Evolutionary conservation across 495 filamentous ascomycete species (phyloP).

Genomic region (Hapsidospora chrysogenum): DNA sequence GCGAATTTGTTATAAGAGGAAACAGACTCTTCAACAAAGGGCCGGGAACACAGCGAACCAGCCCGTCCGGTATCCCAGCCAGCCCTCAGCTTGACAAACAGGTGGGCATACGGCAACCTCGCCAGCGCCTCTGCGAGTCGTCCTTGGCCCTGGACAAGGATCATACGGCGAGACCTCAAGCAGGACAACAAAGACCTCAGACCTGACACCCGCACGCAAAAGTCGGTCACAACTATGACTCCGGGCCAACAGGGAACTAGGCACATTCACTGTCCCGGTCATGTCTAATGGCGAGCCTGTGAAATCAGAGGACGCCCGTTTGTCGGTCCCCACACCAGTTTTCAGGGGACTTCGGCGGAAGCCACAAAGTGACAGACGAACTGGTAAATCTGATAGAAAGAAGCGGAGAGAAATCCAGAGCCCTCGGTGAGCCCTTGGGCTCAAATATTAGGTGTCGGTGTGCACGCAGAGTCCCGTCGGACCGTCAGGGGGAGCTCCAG

Average conservation of each 20-base stretch:
- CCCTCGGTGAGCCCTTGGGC: too few relatives aligned
- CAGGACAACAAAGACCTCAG: too few relatives aligned
- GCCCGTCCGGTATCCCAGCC: background rate
- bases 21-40: too few relatives aligned
- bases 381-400: too few relatives aligned
- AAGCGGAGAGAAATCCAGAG: too few relatives aligned
- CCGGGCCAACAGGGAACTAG: background rate
- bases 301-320: constrained; percentile 20
- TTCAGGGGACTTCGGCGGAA: constrained; percentile 17
- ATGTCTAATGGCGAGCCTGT: constrained; percentile 24
- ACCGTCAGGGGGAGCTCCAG: too few relatives aligned
- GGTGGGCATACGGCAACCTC: too few relatives aligned
- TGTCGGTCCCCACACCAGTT: constrained; percentile 27
- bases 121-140: background rate
- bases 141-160: constrained; percentile 5
- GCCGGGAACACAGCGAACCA: background rate
- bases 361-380: constrained; percentile 23
- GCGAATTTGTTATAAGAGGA: too few relatives aligned
- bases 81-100: background rate
- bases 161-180: too few relatives aligned
- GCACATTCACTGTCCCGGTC: too few relatives aligned
- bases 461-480: too few relatives aligned
- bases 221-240: background rate
- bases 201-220: background rate
- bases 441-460: too few relatives aligned